Evolutionary conservation across 805 yeast species (phyloP), one percentile per base, ranked within the genome.

Genomic region (Lachancea fermentati): DNA sequence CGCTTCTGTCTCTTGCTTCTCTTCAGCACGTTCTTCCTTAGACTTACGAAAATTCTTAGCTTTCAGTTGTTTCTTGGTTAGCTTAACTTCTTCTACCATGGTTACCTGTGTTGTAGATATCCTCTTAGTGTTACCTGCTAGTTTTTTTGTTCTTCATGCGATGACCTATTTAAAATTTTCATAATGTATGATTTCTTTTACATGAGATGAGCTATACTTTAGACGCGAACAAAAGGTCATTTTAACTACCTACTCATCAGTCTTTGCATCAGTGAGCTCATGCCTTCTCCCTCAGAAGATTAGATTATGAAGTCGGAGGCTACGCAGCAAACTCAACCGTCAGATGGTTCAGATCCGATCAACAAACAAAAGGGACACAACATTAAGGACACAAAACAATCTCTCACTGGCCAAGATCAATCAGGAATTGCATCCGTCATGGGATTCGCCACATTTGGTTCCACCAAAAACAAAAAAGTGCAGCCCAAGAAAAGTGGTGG

Each of bases 381-480:
- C 7, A 22, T 7, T 7, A 11, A 11, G 26, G 26, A 11, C 26
- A 7, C 26, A 7, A 7, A 11, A 22, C 26, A 7, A 22, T 22
- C 11, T 11, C 11, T 7, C 26, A 11, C 26, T 7, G 26, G 13
- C 5, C 40, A 30, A 30, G 24, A 31, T 45, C 19, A 7, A 22
- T 34, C 11, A 19, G 40, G 32, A 30, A 17, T 41, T 19, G 36
- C 39, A 2, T 14, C 45, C n/a, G 11, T 77, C 36, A 76, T 79
- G 81, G 85, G 85, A 4, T 78, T 78, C 50, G 63, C 68, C 2
- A 72, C 73, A 1, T 77, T 78, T 55, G 71, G 66, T 1, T 53
- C 76, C 1, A 77, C 84, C 4, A 78, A 78, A 53, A 73, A 76
- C 31, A 74, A 75, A 47, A 73, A 75, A 34, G 82, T 77, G 4